A percentile compares a stretch with the other conserved stretches of the same genome.
phyloP scores from a whole-genome alignment of 495 filamentous ascomycete genomes.

The Rhizodiscina lignyota region DNA sequence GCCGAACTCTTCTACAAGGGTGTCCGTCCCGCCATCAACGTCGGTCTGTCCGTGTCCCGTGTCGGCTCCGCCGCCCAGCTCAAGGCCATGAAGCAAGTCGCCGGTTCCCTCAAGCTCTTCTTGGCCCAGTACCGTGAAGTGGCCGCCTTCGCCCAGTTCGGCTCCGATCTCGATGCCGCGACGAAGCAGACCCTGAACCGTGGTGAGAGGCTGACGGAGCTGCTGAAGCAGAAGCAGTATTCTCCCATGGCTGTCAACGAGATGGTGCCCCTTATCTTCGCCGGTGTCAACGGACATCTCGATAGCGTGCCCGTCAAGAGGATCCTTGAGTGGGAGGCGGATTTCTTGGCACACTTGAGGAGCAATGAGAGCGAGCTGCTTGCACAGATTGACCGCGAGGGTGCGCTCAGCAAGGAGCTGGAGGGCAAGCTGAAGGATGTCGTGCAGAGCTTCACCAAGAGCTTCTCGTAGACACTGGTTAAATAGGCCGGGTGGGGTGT shows the following conservation, averaged over 20 bases:
- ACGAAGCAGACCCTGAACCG: constrained; percentile 98
- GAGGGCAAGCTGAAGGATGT: constrained; percentile 76
- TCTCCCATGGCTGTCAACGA: constrained; percentile 96
- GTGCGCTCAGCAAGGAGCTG: constrained; percentile 85
- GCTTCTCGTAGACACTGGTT: too few relatives aligned
- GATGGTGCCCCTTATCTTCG: constrained; percentile 99
- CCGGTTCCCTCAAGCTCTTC: constrained; percentile 98
- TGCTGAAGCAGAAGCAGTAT: constrained; percentile 99
- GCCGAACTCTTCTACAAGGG: constrained; percentile 99
- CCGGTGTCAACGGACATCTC: constrained; percentile 94
- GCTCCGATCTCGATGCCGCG: constrained; percentile 96
- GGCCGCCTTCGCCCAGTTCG: constrained; percentile 98
- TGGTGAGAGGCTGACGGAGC: constrained; percentile 98
- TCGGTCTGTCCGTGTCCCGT: constrained; percentile 99
- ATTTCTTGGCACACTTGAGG: constrained; percentile 84
- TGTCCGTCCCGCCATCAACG: constrained; percentile 99
- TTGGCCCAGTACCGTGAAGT: constrained; percentile 99
- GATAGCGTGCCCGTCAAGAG: constrained; percentile 73
- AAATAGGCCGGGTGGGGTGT: too few relatives aligned
- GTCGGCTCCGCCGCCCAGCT: constrained; percentile 98
- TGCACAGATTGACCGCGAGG: constrained; percentile 86
- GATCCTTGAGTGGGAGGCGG: constrained; percentile 81
- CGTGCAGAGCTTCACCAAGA: constrained; percentile 76
- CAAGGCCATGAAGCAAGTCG: constrained; percentile 99
- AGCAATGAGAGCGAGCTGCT: constrained; percentile 74